These are phyloP conservation scores for Coriolopsis trogii DNA, from an alignment of 1,284 basidiomycete species.

Conservation along the genomic window DNA sequence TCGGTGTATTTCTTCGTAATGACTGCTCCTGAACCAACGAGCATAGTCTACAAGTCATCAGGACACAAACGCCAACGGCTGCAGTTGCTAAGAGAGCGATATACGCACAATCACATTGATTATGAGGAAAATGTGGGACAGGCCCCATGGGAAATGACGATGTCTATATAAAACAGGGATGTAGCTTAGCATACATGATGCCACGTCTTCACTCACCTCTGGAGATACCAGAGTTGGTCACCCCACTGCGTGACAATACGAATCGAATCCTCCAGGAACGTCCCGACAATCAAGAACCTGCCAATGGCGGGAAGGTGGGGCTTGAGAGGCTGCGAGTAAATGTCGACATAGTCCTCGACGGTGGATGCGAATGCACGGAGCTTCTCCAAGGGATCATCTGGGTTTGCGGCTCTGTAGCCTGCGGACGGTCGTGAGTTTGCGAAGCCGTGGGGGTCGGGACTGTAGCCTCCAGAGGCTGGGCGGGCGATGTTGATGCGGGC, in stretches of 20 bases:
- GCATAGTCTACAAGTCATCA: slow-evolving; percentile 72
- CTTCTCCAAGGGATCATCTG: slow-evolving; percentile 85
- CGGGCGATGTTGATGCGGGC: slow-evolving; percentile 83
- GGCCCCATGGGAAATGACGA: slow-evolving; percentile 92
- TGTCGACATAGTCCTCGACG: slow-evolving; percentile 93
- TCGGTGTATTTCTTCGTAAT: slow-evolving; percentile 90
- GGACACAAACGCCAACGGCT: not conserved
- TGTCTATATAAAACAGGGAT: slow-evolving; percentile 56
- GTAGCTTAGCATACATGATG: slow-evolving; percentile 5
- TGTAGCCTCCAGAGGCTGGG: slow-evolving; percentile 57
- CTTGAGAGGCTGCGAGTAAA: slow-evolving; percentile 91
- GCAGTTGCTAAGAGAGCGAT: slow-evolving; percentile 10
- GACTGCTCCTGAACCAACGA: slow-evolving; percentile 84
- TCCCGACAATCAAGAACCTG: slow-evolving; percentile 97
- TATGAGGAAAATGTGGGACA: slow-evolving; percentile 92
- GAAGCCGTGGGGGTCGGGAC: slow-evolving; percentile 72
- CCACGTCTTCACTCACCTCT: slow-evolving; percentile 63
- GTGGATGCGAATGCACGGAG: slow-evolving; percentile 77
- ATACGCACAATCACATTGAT: slow-evolving; percentile 88
- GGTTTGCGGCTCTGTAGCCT: slow-evolving; percentile 76
- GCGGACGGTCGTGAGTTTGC: slow-evolving; percentile 66
- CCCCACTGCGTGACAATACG: slow-evolving; percentile 94
- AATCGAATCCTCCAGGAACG: slow-evolving; percentile 96
- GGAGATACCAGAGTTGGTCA: slow-evolving; percentile 97
- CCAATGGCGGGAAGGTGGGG: slow-evolving; percentile 96